phyloP scores from a whole-genome alignment of 2,329 filamentous ascomycete genomes.

The Tolypocladium pustulatum region DNA sequence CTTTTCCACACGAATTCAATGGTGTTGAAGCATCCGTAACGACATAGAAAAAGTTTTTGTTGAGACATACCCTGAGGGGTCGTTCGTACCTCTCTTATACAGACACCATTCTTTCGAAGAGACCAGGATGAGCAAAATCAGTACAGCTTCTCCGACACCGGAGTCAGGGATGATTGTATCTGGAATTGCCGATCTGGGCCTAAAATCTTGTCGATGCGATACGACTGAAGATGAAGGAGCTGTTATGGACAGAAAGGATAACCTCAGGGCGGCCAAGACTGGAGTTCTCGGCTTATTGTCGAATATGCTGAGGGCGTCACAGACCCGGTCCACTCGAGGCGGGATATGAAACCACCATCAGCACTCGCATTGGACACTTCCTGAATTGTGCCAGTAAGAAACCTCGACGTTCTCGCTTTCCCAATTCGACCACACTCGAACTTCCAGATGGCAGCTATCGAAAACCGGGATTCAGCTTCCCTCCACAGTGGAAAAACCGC shows the following conservation, averaged over 20 bases:
- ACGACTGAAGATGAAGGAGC: background rate
- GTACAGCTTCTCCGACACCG: background rate
- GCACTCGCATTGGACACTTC: background rate
- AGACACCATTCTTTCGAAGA: background rate
- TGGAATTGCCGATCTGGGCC: background rate
- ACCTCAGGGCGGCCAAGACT: background rate
- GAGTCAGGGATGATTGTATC: background rate
- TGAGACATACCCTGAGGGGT: too few relatives aligned
- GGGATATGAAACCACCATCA: background rate
- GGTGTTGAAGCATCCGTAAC: too few relatives aligned
- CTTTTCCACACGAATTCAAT: too few relatives aligned
- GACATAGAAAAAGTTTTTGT: too few relatives aligned
- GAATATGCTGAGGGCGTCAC: background rate
- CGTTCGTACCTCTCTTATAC: background rate
- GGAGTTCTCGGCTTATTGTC: background rate
- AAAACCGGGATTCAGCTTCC: background rate
- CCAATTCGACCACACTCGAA: background rate
- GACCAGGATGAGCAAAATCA: background rate
- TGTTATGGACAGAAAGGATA: too few relatives aligned
- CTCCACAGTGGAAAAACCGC: background rate
- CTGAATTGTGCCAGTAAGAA: background rate
- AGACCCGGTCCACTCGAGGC: background rate
- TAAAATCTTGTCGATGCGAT: background rate
- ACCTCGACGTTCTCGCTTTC: background rate
- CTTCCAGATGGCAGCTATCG: background rate